A percentile compares a stretch with the other conserved stretches of the same genome.
Evolutionary conservation across 331 rosid genomes (phyloP).

Genomic region (Stylosanthes scabra): DNA sequence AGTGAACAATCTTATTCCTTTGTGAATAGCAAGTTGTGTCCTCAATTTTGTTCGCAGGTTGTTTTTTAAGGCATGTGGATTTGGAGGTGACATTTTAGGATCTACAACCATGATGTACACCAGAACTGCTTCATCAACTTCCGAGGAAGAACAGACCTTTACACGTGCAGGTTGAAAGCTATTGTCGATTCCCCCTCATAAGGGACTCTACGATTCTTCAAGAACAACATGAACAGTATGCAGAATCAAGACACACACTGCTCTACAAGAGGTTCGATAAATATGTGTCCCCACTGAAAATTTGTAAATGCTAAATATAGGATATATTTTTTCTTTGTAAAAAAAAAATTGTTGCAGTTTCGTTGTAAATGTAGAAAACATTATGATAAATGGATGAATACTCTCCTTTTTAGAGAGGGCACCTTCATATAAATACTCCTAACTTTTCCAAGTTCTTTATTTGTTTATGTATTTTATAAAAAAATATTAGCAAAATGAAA

Average conservation of each 20-base stretch:
- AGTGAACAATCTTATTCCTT: constrained; percentile 14
- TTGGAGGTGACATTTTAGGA: constrained; percentile 67
- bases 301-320: constrained; percentile 1
- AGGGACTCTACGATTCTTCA: constrained; percentile 30
- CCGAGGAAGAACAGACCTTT: constrained; percentile 41
- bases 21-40: constrained; percentile 31
- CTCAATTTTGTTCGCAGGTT: constrained; percentile 47
- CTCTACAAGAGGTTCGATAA: constrained; percentile 18
- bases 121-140: constrained; percentile 45
- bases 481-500: not conserved
- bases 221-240: constrained; percentile 20
- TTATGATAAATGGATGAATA: constrained; percentile 11
- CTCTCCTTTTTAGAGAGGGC: constrained; percentile 1
- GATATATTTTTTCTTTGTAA: too few species aligned
- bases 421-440: not conserved
- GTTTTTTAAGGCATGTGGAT: constrained; percentile 81
- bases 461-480: too few species aligned
- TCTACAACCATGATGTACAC: constrained; percentile 84
- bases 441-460: not conserved
- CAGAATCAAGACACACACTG: constrained; percentile 8
- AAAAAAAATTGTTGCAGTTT: not conserved
- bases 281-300: not conserved
- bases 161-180: constrained; percentile 57
- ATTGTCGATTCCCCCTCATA: constrained; percentile 59
- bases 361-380: constrained; percentile 21